Evolutionary conservation across 1,139 yeast genomes (phyloP), one percentile per base, ranked within the genome.

Genomic region (Kurtzmaniella quercitrusa): DNA sequence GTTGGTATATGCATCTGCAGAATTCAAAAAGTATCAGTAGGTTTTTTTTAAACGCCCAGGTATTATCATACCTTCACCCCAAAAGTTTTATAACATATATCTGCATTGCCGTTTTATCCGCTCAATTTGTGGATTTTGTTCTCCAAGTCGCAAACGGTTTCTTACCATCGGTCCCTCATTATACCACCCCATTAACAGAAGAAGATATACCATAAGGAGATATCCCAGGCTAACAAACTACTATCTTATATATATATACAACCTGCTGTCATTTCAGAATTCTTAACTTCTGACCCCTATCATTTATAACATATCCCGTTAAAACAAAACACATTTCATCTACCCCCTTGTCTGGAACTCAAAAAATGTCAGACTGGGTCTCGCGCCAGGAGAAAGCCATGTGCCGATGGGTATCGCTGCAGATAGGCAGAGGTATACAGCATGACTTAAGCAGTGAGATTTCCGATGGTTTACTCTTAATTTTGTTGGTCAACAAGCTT

Each of bases 331-430:
- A 5, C 23, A 21, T 5, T 21, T 21, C 23, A 21, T 21, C 23
- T 21, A 5, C 23, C 23, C 23, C 23, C 23, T 8, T 5, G 23
- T 21, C 23, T 8, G 23, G 23, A 21, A 21, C 4, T 8, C 23
- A 21, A 8, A 21, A n/a, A 21, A 21, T 40, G 42, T 16, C 40
- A 3, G 58, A 57, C 16, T 76, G 81, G 81, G 68, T 70, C 21
- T 52, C 59, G 25, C 58, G 65, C 31, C 81, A 76, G 54, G 69
- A 72, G 43, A 68, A 67, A 49, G 71, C 78, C 25, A 70, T 76
- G 67, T 50, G 68, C 16, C 58, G 77, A 46, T 75, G 81, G 81
- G 57, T 76, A 33, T 71, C 73, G 49, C 55, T 64, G 39, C 65
- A 66, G 48, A 52, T 73, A 16, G 42, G 42, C 21, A 38, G 50